Base-by-base conservation (phyloP, 257 asterid species). In the Primulina eburnea region DNA sequence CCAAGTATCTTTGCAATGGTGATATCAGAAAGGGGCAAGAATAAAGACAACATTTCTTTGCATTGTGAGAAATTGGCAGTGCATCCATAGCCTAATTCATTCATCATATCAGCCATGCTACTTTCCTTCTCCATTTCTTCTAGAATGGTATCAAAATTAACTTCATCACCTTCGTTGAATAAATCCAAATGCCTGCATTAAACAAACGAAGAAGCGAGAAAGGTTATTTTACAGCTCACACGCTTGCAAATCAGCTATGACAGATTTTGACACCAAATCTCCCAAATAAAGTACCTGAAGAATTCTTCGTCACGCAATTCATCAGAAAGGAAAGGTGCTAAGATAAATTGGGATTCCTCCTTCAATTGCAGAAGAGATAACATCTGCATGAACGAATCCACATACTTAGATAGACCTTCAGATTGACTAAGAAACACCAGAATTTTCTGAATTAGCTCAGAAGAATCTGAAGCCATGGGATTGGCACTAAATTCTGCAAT, bases 101-200 rank as follows among this genome's bases (percentile, higher is more conserved):
- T 85, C 92, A 94, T 84, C 70, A 88, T 82, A 68, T 88, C 97
- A 58, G 97, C 89, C 87, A 94, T 88, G 85, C 90, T 85, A 85
- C 87, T 86, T 85, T 88, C 97, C 80, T 86, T 89, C 87, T 91
- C 97, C 98, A 91, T 86, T 75, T 94, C 98, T 29, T 90, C 96
- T 79, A 94, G 83, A 76, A 94, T 77, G 77, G 84, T 84, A 82
- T 91, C 97, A 78, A 94, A 89, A 85, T 94, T 96, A 77, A 88
- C 97, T 78, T 82, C 90, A 30, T 76, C 80, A 0, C 76, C 88
- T 53, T 85, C 96, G 60, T 75, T 81, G 50, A 82, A 70, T 78
- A 79, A 68, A 73, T 85, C 87, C 70, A 88, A 74, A 80, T 81
- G 85, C 83, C 98, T 86, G 83, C 77, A 70, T 71, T 71, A 67